phyloP scores from a whole-genome alignment of 2,329 filamentous ascomycete species.

The Trichoderma breve region DNA sequence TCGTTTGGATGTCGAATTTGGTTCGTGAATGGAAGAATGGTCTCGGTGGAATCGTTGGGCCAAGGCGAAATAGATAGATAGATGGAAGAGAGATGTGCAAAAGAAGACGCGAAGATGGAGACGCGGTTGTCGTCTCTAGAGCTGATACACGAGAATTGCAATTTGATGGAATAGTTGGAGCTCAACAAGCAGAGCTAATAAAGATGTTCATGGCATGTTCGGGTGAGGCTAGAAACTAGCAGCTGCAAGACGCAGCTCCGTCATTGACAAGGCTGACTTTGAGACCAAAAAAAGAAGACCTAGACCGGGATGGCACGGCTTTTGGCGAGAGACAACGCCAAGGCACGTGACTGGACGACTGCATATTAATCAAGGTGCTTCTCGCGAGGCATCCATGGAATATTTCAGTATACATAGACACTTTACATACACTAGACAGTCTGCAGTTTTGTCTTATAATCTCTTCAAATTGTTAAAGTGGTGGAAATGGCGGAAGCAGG shows the following conservation, averaged over 20 bases:
- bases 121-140: neutral
- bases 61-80: neutral
- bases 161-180: neutral
- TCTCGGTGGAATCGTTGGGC: neutral
- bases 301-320: neutral
- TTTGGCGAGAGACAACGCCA: constrained; percentile 7
- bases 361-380: neutral
- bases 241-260: neutral
- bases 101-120: neutral
- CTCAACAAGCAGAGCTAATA: neutral
- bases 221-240: neutral
- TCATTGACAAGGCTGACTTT: constrained; percentile 14
- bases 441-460: neutral
- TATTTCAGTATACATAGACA: neutral
- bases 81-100: neutral
- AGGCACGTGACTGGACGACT: constrained; percentile 12
- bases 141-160: neutral
- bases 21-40: neutral
- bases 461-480: neutral
- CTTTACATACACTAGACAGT: neutral
- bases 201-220: neutral
- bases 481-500: neutral
- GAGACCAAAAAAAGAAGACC: neutral
- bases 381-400: neutral
- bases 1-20: neutral